A percentile compares a stretch with the other conserved stretches of the same genome.
Evolutionary conservation across 768 basidiomycete species (phyloP).

Genomic region (Mycena floridula): DNA sequence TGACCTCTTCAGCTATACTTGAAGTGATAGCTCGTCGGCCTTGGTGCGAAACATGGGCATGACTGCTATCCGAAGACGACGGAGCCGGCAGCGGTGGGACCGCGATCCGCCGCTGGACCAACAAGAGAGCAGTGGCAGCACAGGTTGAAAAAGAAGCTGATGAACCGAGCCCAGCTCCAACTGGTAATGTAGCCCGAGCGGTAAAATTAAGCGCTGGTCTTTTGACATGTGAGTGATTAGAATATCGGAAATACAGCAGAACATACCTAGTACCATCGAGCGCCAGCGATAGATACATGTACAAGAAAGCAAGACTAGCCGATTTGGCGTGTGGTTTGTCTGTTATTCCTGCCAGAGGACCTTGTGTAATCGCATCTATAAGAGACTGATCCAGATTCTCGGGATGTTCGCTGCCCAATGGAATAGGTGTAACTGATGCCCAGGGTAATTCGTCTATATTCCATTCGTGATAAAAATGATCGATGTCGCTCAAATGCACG

Average conservation of each 20-base stretch:
- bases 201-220: slow-evolving; percentile 79
- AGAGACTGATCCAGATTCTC: slow-evolving; percentile 69
- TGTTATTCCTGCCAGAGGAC: slow-evolving; percentile 30
- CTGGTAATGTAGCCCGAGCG: slow-evolving; percentile 83
- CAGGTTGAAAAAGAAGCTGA: slow-evolving; percentile 95
- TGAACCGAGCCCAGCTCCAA: slow-evolving; percentile 94
- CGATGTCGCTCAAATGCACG: slow-evolving; percentile 76
- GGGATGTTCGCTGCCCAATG: slow-evolving; percentile 46
- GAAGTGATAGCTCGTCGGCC: slow-evolving; percentile 62
- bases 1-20: slow-evolving; percentile 70
- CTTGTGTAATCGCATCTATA: slow-evolving; percentile 59
- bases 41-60: slow-evolving; percentile 57
- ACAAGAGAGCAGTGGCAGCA: slow-evolving; percentile 70
- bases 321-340: slow-evolving; percentile 33
- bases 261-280: slow-evolving; percentile 51
- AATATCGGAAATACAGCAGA: slow-evolving; percentile 6
- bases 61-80: slow-evolving; percentile 40
- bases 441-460: slow-evolving; percentile 72
- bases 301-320: slow-evolving; percentile 73
- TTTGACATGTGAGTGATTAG: slow-evolving; percentile 9
- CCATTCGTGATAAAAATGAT: slow-evolving; percentile 77
- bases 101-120: slow-evolving; percentile 65
- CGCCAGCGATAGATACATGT: slow-evolving; percentile 83
- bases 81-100: slow-evolving; percentile 46
- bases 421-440: slow-evolving; percentile 56